These are phyloP conservation scores for Anisodus acutangulus DNA, from an alignment of 257 asterid species.

Conservation along the genomic window DNA sequence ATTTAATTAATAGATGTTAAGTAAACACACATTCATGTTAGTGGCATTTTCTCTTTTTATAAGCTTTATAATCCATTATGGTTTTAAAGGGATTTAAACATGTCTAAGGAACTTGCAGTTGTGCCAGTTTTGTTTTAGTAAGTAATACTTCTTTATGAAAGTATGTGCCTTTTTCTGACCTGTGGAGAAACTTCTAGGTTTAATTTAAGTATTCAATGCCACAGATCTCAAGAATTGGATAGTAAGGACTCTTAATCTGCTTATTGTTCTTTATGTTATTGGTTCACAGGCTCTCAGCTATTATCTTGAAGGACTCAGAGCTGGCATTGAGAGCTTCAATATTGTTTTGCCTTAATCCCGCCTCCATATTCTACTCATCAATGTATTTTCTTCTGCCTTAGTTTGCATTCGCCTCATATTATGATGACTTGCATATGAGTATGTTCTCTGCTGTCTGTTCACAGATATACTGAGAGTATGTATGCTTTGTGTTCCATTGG, in stretches of 20 bases:
- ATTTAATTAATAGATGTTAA: background rate
- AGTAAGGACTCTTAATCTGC: background rate
- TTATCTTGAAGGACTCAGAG: conserved; percentile 67
- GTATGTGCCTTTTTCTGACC: background rate
- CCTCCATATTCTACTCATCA: conserved; percentile 94
- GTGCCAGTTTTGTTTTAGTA: background rate
- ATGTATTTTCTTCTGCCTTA: conserved; percentile 59
- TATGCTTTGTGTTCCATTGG: conserved; percentile 80
- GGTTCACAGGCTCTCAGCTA: conserved; percentile 68
- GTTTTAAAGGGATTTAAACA: background rate
- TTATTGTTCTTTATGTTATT: conserved; percentile 26
- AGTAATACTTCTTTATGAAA: background rate
- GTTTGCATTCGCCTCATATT: background rate
- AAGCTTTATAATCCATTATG: background rate
- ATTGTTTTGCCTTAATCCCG: conserved; percentile 94
- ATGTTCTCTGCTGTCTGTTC: conserved; percentile 32
- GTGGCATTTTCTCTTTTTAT: background rate
- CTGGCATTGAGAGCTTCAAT: conserved; percentile 80
- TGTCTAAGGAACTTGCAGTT: background rate
- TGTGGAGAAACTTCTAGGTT: background rate
- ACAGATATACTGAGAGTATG: conserved; percentile 92
- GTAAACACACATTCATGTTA: background rate
- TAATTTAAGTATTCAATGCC: background rate
- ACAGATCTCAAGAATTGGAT: background rate
- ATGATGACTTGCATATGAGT: conserved; percentile 28